Base-by-base conservation (phyloP, 1,284 basidiomycete species). In the Ganoderma lucidum region DNA sequence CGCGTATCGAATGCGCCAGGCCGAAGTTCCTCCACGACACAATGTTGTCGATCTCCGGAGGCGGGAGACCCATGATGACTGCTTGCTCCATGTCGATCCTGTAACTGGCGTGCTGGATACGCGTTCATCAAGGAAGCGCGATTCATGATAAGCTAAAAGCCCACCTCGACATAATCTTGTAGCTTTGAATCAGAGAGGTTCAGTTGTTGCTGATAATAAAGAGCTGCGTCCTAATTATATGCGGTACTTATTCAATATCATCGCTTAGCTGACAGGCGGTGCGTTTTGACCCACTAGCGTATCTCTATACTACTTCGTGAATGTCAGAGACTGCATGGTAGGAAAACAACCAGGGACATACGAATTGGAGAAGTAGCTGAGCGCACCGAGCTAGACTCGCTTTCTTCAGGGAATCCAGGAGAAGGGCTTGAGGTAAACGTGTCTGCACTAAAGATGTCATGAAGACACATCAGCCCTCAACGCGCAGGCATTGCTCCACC, bases 121-220 rank as follows among this genome's bases (percentile, higher is more conserved):
- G 51, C 42, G n/a, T 42, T 35, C 56, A 44, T 64, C 15, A 48
- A 39, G 5, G 62, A 53, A 10, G 53, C 28, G 19, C 35, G 39
- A 61, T 19, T 2, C 10, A 63, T 19, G 15, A 48, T n/a, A 12
- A 51, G 19, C 30, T 17, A 8, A 23, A 17, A 6, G 53, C 73
- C 14, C 65, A 86, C 86, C 76, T 85, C 86, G 10, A 88, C 79
- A 65, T 87, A 87, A 70, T 88, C 85, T 73, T 88, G 87, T 2
- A 83, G 76, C 67, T 84, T 80, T 6, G 69, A 76, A 41, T 87
- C 83, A 5, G 81, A 78, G 6, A 88, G 78, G 53, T 76, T 75
- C 28, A 85, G 70, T 66, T 88, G 87, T 23, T 81, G 80, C 65
- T 86, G 84, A 9, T 86, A 77, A 63, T 88, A 87, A 28, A 81